Percentiles rank a stretch among this genome's conserved stretches.
phyloP scores from a whole-genome alignment of 2,329 filamentous ascomycete species.

The Exophiala viscosa region DNA sequence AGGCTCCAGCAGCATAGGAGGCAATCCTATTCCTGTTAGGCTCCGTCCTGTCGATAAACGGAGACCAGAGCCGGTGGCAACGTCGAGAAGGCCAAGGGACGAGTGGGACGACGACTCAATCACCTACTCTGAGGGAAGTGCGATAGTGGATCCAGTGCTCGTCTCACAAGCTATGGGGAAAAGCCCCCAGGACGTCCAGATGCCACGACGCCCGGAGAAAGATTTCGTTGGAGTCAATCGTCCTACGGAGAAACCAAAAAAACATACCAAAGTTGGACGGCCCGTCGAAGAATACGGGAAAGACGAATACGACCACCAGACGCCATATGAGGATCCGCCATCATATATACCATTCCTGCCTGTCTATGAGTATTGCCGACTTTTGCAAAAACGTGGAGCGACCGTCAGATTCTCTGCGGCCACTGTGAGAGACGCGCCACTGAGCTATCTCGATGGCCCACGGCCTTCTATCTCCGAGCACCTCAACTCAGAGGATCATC shows the following conservation, averaged over 20 bases:
- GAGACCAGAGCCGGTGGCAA: neutral
- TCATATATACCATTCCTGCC: neutral
- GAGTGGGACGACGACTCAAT: neutral
- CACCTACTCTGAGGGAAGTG: neutral
- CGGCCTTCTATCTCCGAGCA: neutral
- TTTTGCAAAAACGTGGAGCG: constrained; percentile 12
- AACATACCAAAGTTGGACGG: no score
- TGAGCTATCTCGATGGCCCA: neutral
- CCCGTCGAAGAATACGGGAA: no score
- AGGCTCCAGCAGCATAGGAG: neutral
- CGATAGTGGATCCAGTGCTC: no score
- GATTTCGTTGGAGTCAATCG: no score
- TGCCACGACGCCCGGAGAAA: no score
- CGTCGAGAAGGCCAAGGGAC: neutral
- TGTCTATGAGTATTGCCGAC: constrained; percentile 10
- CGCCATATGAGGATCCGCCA: neutral
- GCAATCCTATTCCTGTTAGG: neutral
- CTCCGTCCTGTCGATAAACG: neutral
- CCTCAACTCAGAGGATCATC: neutral
- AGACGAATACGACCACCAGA: no score
- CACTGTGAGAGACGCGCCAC: neutral
- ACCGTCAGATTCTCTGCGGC: constrained; percentile 5
- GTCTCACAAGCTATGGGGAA: no score
- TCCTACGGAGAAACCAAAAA: no score
- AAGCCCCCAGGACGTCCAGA: neutral